A percentile compares a stretch with the other conserved stretches of the same genome.
Evolutionary conservation across 768 basidiomycete species (phyloP).

Genomic region (Mycena vitilis): DNA sequence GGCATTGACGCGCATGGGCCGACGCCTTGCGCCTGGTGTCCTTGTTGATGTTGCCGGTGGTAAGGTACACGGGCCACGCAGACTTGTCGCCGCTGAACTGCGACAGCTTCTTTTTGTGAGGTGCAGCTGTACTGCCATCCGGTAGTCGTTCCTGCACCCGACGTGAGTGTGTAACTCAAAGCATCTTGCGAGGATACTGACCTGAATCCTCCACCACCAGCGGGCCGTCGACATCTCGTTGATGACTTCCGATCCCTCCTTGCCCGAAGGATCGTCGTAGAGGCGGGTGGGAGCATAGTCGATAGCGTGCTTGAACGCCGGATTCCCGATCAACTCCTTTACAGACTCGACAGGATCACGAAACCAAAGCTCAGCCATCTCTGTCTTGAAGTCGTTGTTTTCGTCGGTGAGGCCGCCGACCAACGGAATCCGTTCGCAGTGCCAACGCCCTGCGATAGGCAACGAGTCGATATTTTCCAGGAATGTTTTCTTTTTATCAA

Average conservation of each 20-base stretch:
- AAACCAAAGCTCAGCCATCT: conserved; percentile 40
- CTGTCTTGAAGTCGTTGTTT: conserved; percentile 6
- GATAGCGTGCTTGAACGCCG: background rate
- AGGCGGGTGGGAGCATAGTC: background rate
- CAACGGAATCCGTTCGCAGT: conserved; percentile 28
- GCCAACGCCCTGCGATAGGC: conserved; percentile 31
- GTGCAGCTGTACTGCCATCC: background rate
- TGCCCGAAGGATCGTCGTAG: background rate
- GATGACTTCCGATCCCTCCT: background rate
- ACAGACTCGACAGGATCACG: conserved; percentile 38
- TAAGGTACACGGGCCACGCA: background rate
- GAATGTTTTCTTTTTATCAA: conserved; percentile 37
- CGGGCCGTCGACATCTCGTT: background rate
- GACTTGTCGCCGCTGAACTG: background rate
- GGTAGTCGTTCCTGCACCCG: background rate
- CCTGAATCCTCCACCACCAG: conserved; percentile 1
- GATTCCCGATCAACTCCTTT: conserved; percentile 27
- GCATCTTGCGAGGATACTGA: background rate
- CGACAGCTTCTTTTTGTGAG: background rate
- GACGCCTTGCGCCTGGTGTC: background rate
- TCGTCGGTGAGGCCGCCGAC: conserved; percentile 10
- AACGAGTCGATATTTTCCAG: conserved; percentile 36
- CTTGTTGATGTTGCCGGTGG: background rate
- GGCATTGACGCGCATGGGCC: too few species aligned
- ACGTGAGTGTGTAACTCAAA: background rate